Evolutionary conservation across 2,329 filamentous ascomycete genomes (phyloP).

Genomic region (Knufia fluminis): DNA sequence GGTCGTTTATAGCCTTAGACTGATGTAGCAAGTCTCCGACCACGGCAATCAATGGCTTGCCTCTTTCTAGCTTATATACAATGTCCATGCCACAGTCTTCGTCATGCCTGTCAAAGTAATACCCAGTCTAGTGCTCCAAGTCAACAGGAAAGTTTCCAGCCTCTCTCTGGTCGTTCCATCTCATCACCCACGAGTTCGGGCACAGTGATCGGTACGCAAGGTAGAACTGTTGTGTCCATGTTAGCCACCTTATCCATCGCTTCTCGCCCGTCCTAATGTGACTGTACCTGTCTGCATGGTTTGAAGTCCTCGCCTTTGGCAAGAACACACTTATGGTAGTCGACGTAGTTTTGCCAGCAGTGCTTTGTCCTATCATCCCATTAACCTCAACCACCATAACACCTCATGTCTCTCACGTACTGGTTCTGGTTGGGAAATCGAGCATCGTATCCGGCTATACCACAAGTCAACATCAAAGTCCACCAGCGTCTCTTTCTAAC

Average conservation of each 20-base stretch:
- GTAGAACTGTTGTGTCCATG: slow-evolving; percentile 61
- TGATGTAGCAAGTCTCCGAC: background rate
- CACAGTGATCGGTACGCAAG: slow-evolving; percentile 95
- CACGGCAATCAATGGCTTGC: background rate
- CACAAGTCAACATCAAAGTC: background rate
- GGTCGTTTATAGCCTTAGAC: too few species aligned
- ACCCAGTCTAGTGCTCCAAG: slow-evolving; percentile 18
- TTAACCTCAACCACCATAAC: slow-evolving; percentile 9
- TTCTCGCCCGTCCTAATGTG: too few species aligned
- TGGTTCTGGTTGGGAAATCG: slow-evolving; percentile 94
- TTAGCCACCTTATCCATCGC: background rate
- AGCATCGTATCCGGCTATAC: slow-evolving; percentile 72
- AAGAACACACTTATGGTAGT: slow-evolving; percentile 99
- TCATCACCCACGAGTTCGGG: slow-evolving; percentile 84
- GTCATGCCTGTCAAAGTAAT: background rate
- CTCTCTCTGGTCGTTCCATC: slow-evolving; percentile 93
- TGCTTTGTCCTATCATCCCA: slow-evolving; percentile 64
- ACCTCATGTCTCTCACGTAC: slow-evolving; percentile 27
- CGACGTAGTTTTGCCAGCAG: slow-evolving; percentile 99
- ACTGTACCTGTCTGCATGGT: slow-evolving; percentile 82
- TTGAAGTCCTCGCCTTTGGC: slow-evolving; percentile 98
- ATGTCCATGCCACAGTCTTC: background rate
- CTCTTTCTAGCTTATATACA: background rate
- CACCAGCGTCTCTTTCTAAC: background rate
- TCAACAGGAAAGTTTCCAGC: slow-evolving; percentile 46